Evolutionary conservation across 129 eudicot genomes (phyloP).

Genomic region (Kitagawia praeruptora): DNA sequence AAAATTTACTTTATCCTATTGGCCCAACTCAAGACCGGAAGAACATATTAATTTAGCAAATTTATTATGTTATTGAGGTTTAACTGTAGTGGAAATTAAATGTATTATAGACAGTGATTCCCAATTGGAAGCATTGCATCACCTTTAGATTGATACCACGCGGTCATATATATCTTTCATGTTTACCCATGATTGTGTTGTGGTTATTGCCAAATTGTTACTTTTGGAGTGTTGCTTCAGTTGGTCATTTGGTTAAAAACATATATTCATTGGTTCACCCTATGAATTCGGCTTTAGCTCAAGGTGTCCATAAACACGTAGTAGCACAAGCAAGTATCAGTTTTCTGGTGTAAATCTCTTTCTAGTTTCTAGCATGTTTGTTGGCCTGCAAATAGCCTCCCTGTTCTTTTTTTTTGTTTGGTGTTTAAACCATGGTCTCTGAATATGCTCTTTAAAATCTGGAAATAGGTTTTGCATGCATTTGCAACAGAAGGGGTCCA

Average conservation of each 20-base stretch:
- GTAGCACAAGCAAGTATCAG: not conserved
- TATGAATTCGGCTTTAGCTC: not conserved
- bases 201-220: not conserved
- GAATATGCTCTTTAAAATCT: not conserved
- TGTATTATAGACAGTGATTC: not conserved
- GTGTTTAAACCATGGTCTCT: not conserved
- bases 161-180: not conserved
- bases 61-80: too few species aligned
- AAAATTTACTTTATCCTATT: too few species aligned
- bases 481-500: constrained; percentile 95
- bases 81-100: not conserved
- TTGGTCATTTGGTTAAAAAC: not conserved
- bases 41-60: too few species aligned
- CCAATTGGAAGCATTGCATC: not conserved
- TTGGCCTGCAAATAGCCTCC: not conserved
- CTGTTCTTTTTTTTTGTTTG: not conserved
- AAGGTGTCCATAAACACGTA: not conserved
- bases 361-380: not conserved
- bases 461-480: constrained; percentile 77
- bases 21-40: too few species aligned
- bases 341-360: not conserved
- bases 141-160: not conserved
- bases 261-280: not conserved
- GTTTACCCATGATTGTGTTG: not conserved
- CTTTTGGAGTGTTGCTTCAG: not conserved